A percentile compares a stretch with the other conserved stretches of the same genome.
These are phyloP conservation scores for Boletellus ananiceps DNA, from an alignment of 768 basidiomycete genomes.

Conservation along the genomic window DNA sequence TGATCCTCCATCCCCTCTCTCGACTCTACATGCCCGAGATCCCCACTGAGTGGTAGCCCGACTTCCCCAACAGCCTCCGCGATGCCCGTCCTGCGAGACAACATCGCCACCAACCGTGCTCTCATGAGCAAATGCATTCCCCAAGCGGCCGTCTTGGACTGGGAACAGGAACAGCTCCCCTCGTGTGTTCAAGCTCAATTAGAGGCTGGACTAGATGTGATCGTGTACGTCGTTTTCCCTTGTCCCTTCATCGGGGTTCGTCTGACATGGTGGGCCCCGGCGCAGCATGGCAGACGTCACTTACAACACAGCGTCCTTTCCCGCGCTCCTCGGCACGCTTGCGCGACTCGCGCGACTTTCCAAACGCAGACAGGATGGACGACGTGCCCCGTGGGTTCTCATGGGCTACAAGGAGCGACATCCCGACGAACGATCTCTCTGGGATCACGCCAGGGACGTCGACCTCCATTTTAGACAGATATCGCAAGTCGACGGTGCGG, in stretches of 20 bases:
- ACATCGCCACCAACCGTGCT: constrained; percentile 47
- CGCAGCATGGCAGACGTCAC: constrained; percentile 90
- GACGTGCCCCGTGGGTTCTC: constrained; percentile 46
- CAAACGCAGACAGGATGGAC: constrained; percentile 9
- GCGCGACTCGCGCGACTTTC: constrained; percentile 38
- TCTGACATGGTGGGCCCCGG: background rate
- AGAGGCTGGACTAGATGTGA: constrained; percentile 48
- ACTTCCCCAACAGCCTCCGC: constrained; percentile 57
- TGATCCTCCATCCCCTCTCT: too few relatives aligned
- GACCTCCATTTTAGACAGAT: constrained; percentile 56
- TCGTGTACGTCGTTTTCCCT: constrained; percentile 51
- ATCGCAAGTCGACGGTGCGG: constrained; percentile 52
- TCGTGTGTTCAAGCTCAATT: constrained; percentile 38
- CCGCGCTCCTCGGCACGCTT: constrained; percentile 69
- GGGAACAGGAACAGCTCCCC: constrained; percentile 62
- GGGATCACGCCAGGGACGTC: constrained; percentile 51
- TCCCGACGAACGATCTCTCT: constrained; percentile 65
- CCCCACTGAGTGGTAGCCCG: too few relatives aligned
- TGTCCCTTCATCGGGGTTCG: too few relatives aligned
- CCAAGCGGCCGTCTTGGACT: constrained; percentile 54
- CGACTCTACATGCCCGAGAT: too few relatives aligned
- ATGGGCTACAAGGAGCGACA: constrained; percentile 90
- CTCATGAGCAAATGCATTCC: constrained; percentile 32
- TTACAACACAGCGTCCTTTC: constrained; percentile 86
- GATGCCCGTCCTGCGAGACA: constrained; percentile 71